Conservation (phyloP, 306 rosid genomes). For the Quercus bicolor region DNA sequence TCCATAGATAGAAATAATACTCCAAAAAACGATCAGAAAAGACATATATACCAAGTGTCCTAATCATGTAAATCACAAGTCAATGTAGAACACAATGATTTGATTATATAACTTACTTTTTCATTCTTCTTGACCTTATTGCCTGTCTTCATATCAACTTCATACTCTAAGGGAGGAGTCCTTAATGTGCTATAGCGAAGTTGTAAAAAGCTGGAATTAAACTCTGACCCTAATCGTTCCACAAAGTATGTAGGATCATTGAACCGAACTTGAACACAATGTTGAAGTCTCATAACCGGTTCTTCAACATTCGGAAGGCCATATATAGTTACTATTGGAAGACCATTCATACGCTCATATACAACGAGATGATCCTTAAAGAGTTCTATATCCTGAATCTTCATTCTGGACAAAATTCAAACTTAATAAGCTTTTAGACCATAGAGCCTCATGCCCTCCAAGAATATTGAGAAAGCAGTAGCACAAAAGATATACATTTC, state of each 20-base stretch:
- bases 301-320: constrained; percentile 69
- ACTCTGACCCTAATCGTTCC: constrained; percentile 53
- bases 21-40: neutral
- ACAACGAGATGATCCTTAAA: constrained; percentile 67
- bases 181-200: constrained; percentile 77
- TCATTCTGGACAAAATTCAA: constrained; percentile 54
- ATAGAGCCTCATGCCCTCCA: constrained; percentile 8
- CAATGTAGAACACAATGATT: constrained; percentile 14
- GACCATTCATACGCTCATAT: constrained; percentile 77
- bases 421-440: constrained; percentile 22
- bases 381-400: constrained; percentile 74
- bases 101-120: constrained; percentile 46
- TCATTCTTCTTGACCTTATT: constrained; percentile 69
- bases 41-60: neutral
- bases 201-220: constrained; percentile 65
- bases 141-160: constrained; percentile 76
- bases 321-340: constrained; percentile 61
- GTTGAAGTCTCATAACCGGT: constrained; percentile 54
- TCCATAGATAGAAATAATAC: neutral
- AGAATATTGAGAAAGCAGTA: neutral
- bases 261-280: constrained; percentile 52
- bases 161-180: constrained; percentile 76
- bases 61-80: neutral
- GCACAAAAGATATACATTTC: neutral
- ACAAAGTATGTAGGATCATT: constrained; percentile 72